Percentiles rank a stretch among this genome's conserved stretches.
Conservation (phyloP, 768 basidiomycete genomes). For the Gloeostereum incarnatum region DNA sequence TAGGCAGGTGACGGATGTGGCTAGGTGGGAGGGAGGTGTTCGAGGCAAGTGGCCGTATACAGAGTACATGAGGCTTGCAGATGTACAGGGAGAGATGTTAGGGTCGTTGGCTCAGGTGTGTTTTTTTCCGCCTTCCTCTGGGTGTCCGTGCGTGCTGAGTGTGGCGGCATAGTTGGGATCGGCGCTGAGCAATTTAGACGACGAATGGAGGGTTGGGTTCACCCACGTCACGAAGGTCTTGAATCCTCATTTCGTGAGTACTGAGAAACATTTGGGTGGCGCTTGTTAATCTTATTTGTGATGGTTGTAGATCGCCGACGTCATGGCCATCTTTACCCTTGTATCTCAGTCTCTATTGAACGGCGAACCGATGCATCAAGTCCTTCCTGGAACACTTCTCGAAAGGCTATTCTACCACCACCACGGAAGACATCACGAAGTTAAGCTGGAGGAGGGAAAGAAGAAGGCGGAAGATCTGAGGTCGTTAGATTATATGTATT, state of each 20-base stretch:
- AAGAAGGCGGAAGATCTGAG: constrained; percentile 13
- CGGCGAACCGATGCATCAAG: constrained; percentile 33
- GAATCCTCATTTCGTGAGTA: constrained; percentile 44
- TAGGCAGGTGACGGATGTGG: constrained; percentile 22
- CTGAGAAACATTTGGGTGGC: neutral
- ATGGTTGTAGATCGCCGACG: constrained; percentile 21
- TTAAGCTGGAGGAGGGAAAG: too few relatives aligned
- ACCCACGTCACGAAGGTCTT: constrained; percentile 36
- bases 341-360: constrained; percentile 34
- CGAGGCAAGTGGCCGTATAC: constrained; percentile 44
- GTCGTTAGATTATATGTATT: constrained; percentile 25
- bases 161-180: constrained; percentile 21
- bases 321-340: constrained; percentile 31
- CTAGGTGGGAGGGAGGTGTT: constrained; percentile 38
- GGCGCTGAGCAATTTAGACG: constrained; percentile 32
- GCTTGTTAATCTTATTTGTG: constrained; percentile 10
- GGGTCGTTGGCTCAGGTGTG: constrained; percentile 25
- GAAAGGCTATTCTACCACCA: constrained; percentile 37
- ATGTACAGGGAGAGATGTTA: constrained; percentile 31
- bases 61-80: constrained; percentile 32
- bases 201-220: constrained; percentile 27
- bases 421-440: constrained; percentile 6
- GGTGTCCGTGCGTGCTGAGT: neutral
- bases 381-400: constrained; percentile 28
- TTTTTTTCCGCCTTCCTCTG: neutral